phyloP scores from a whole-genome alignment of 768 basidiomycete genomes.

The Leccinum olivaceopallidum region DNA sequence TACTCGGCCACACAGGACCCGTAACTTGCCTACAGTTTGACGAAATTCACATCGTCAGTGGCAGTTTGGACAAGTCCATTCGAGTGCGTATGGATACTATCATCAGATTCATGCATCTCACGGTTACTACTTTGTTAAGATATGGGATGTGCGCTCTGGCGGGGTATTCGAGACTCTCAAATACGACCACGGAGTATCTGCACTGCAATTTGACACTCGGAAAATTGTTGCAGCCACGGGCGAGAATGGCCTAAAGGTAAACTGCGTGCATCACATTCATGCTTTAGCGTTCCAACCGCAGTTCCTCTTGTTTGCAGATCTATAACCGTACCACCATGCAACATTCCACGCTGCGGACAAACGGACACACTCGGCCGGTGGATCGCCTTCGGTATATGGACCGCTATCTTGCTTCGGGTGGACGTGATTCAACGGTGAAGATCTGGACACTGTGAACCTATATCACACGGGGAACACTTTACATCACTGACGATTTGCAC shows the following conservation, averaged over 20 bases:
- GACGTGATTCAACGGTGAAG: conserved; percentile 82
- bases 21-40: conserved; percentile 96
- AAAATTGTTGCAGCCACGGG: conserved; percentile 92
- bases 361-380: conserved; percentile 91
- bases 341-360: conserved; percentile 78
- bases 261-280: conserved; percentile 9
- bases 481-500: conserved; percentile 14
- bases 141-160: conserved; percentile 96
- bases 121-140: conserved; percentile 43
- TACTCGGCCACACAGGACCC: conserved; percentile 90
- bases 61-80: conserved; percentile 91
- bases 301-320: conserved; percentile 47
- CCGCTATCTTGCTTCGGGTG: conserved; percentile 89
- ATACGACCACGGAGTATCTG: conserved; percentile 89
- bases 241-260: conserved; percentile 90
- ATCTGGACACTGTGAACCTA: conserved; percentile 82
- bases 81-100: conserved; percentile 51
- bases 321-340: conserved; percentile 95
- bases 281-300: neutral
- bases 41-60: conserved; percentile 90
- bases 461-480: conserved; percentile 12
- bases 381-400: conserved; percentile 95
- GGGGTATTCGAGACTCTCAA: conserved; percentile 84
- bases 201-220: conserved; percentile 91
- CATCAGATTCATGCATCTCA: conserved; percentile 1